Percentiles rank a stretch among this genome's conserved stretches.
Conservation (phyloP, 2,329 filamentous ascomycete species). For the Penicillium sp. region DNA sequence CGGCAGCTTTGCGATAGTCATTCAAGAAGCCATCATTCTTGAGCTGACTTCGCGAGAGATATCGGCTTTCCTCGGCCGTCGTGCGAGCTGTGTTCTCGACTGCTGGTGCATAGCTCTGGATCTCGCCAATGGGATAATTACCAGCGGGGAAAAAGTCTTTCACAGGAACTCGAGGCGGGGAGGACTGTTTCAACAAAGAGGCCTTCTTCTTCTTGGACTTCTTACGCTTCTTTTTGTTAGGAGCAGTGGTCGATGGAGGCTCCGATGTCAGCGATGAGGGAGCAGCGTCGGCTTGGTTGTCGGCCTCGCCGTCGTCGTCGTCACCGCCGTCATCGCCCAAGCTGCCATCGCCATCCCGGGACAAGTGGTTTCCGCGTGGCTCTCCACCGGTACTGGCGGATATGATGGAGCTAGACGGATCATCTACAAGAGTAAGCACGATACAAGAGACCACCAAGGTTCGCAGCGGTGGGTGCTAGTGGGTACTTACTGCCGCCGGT, state of each 20-base stretch:
- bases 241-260: slow-evolving; percentile 40
- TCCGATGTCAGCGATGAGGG: slow-evolving; percentile 20
- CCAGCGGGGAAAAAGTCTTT: slow-evolving; percentile 46
- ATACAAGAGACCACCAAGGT: too few relatives aligned
- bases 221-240: slow-evolving; percentile 40
- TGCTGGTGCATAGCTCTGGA: slow-evolving; percentile 41
- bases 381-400: slow-evolving; percentile 38
- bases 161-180: slow-evolving; percentile 49
- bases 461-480: background rate
- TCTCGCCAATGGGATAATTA: slow-evolving; percentile 48
- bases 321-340: slow-evolving; percentile 34
- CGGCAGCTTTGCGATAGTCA: slow-evolving; percentile 57
- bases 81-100: slow-evolving; percentile 48
- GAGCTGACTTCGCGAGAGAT: slow-evolving; percentile 39
- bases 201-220: slow-evolving; percentile 49
- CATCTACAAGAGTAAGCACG: slow-evolving; percentile 18
- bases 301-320: slow-evolving; percentile 21
- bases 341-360: slow-evolving; percentile 46
- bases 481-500: background rate
- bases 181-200: slow-evolving; percentile 38
- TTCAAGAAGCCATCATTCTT: slow-evolving; percentile 50
- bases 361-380: slow-evolving; percentile 42
- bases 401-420: slow-evolving; percentile 23
- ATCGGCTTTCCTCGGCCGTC: slow-evolving; percentile 48
- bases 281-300: slow-evolving; percentile 15